A percentile compares a stretch with the other conserved stretches of the same genome.
These are phyloP conservation scores for Botrytis medusae DNA, from an alignment of 2,329 filamentous ascomycete genomes.

Conservation along the genomic window DNA sequence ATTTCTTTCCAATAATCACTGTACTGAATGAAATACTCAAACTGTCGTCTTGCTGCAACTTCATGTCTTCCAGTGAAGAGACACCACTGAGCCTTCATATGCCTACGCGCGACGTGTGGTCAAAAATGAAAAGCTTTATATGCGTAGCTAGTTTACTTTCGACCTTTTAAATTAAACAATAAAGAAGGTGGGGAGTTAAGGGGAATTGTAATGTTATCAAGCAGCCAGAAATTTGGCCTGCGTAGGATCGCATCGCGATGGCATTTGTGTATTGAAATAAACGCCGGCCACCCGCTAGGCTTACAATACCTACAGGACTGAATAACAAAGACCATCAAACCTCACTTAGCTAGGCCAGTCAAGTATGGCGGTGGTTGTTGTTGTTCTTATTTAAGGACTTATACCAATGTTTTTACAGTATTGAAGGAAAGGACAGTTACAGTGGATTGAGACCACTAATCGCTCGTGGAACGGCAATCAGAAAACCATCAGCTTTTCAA, in stretches of 20 bases:
- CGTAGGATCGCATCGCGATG: background rate
- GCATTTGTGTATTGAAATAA: background rate
- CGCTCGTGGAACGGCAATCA: background rate
- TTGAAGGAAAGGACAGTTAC: background rate
- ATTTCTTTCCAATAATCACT: background rate
- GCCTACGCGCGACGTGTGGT: background rate
- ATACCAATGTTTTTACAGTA: background rate
- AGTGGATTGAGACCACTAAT: background rate
- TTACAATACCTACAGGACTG: background rate
- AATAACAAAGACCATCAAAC: background rate
- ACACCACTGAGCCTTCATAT: background rate
- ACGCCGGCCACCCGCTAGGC: background rate
- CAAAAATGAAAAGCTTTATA: background rate
- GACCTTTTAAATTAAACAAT: background rate
- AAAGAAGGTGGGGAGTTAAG: background rate
- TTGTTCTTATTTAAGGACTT: background rate
- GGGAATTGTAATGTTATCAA: background rate
- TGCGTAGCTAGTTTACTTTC: background rate
- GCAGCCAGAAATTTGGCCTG: background rate
- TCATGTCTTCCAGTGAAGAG: background rate
- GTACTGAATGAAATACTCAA: background rate
- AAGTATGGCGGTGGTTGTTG: background rate
- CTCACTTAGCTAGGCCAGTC: background rate
- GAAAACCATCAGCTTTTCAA: background rate
- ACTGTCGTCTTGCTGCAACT: background rate